Conservation (phyloP, 2,329 filamentous ascomycete genomes). For the Elsinoe necatrix region DNA sequence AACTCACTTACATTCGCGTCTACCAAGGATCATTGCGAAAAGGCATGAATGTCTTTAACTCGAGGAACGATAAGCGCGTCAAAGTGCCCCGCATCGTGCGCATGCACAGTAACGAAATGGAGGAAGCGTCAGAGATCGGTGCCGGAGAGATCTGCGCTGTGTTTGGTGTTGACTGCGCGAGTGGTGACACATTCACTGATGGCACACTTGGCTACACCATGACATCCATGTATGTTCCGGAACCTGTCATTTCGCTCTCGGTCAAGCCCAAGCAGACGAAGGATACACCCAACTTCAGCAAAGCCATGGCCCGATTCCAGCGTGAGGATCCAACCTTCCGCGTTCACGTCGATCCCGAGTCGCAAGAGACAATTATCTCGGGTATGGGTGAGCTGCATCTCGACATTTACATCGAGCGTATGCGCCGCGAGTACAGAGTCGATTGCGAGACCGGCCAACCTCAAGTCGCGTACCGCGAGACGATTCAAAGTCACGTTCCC, state of each 20-base stretch:
- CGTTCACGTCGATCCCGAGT: slow-evolving; percentile 84
- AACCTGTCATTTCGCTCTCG: slow-evolving; percentile 94
- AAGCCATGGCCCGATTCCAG: slow-evolving; percentile 98
- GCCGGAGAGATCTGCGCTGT: slow-evolving; percentile 98
- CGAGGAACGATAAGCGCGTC: slow-evolving; percentile 88
- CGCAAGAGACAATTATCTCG: slow-evolving; percentile 92
- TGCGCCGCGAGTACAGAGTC: slow-evolving; percentile 92
- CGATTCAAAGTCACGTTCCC: slow-evolving; percentile 66
- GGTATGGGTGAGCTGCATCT: slow-evolving; percentile 97
- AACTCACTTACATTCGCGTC: slow-evolving; percentile 95
- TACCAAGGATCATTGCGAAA: slow-evolving; percentile 90
- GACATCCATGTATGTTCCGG: slow-evolving; percentile 96
- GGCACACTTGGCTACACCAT: slow-evolving; percentile 87
- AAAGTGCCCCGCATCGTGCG: slow-evolving; percentile 94
- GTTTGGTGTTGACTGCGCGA: slow-evolving; percentile 95
- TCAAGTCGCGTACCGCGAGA: slow-evolving; percentile 95
- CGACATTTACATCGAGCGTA: slow-evolving; percentile 94
- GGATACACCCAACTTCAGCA: slow-evolving; percentile 89
- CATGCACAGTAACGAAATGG: slow-evolving; percentile 99
- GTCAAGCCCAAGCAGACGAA: slow-evolving; percentile 93
- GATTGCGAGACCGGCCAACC: slow-evolving; percentile 94
- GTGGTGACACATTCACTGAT: slow-evolving; percentile 96
- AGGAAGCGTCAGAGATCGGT: slow-evolving; percentile 84
- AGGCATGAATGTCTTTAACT: slow-evolving; percentile 86
- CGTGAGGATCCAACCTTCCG: slow-evolving; percentile 97